These are phyloP conservation scores for Rhododendron henanense DNA, from an alignment of 148 eudicot genomes.

Conservation along the genomic window DNA sequence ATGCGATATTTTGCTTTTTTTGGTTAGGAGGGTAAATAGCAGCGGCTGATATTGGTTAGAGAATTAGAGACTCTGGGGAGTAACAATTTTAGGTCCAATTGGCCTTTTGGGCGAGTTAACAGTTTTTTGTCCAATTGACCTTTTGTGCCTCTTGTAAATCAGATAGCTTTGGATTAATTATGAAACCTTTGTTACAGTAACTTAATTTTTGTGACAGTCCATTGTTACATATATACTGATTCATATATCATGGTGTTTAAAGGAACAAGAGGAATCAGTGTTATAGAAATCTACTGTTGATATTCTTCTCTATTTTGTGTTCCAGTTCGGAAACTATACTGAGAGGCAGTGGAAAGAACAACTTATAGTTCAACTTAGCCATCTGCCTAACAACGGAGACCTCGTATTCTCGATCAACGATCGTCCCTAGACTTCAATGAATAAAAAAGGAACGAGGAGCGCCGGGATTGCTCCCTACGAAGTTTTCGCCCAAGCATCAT, in stretches of 20 bases:
- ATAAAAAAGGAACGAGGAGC: not conserved
- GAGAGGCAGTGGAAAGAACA: not conserved
- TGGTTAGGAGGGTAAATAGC: not conserved
- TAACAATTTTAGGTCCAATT: not conserved
- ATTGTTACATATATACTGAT: not conserved
- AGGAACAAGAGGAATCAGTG: not conserved
- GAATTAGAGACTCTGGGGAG: not conserved
- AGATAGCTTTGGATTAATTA: not conserved
- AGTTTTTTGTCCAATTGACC: not conserved
- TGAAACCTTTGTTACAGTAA: not conserved
- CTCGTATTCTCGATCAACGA: not conserved
- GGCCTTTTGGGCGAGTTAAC: not conserved
- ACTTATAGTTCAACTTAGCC: not conserved
- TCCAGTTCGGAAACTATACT: not conserved
- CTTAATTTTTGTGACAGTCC: constrained; percentile 26
- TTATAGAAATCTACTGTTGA: not conserved
- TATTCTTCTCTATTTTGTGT: not conserved
- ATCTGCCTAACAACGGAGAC: no score
- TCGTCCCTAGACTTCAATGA: not conserved
- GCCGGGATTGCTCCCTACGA: no score
- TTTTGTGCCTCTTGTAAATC: not conserved
- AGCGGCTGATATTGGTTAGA: not conserved
- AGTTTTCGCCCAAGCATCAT: no score
- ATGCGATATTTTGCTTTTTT: not conserved
- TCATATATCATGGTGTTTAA: not conserved